Conservation (phyloP, 495 filamentous ascomycete species). For the Xylaria longipes region DNA sequence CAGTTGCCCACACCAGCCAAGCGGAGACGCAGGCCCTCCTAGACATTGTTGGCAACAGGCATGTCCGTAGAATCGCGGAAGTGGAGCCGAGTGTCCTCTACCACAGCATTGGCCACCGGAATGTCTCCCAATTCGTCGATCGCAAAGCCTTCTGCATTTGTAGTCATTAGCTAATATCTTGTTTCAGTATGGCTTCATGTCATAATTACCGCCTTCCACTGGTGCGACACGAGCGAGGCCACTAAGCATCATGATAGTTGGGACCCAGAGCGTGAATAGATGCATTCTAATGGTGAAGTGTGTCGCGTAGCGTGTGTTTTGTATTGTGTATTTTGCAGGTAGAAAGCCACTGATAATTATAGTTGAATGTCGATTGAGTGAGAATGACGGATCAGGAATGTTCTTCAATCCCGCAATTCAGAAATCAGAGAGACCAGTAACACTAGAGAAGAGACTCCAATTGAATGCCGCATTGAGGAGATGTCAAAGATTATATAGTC, state of each 20-base stretch:
- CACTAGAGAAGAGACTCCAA: no score
- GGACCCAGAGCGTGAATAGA: neutral
- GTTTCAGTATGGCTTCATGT: neutral
- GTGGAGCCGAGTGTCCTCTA: slow-evolving; percentile 20
- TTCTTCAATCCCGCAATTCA: no score
- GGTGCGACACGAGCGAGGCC: neutral
- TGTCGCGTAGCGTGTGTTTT: no score
- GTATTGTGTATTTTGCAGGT: no score
- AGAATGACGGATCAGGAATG: no score
- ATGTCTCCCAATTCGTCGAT: neutral
- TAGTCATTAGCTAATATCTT: neutral
- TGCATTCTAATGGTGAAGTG: neutral
- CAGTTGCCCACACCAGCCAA: neutral
- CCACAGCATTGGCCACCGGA: slow-evolving; percentile 21
- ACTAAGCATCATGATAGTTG: neutral
- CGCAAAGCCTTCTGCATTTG: neutral
- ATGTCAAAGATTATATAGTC: no score
- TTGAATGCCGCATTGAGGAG: no score
- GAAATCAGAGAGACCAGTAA: no score
- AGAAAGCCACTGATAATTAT: no score
- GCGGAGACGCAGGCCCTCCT: neutral
- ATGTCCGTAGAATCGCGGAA: neutral
- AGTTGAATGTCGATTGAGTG: no score
- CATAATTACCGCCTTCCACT: neutral
- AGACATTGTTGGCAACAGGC: neutral